These are phyloP conservation scores for Globisporangium radiosum DNA, from an alignment of 352 stramenopile species.

Conservation along the genomic window DNA sequence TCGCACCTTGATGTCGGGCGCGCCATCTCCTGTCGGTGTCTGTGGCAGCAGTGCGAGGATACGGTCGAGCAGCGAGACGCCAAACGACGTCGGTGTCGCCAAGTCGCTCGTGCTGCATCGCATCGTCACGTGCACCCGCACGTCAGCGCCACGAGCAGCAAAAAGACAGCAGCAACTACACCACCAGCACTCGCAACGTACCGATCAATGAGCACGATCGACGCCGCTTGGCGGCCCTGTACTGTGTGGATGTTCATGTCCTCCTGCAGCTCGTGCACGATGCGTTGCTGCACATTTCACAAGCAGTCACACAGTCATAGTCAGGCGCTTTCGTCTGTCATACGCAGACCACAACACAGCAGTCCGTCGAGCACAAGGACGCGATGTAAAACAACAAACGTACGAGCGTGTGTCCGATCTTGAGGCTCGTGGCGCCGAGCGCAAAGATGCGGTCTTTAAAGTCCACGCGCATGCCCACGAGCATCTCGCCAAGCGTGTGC, in stretches of 20 bases:
- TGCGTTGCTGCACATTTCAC: slow-evolving; percentile 29
- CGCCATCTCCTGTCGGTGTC: slow-evolving; percentile 15
- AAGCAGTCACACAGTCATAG: too few species aligned
- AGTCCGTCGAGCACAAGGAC: background rate
- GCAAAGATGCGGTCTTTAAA: slow-evolving; percentile 68
- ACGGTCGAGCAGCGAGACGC: slow-evolving; percentile 58
- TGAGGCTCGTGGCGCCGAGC: slow-evolving; percentile 62
- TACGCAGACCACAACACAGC: background rate
- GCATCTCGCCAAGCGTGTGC: slow-evolving; percentile 52
- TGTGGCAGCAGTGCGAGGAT: slow-evolving; percentile 61
- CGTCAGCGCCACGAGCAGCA: too few species aligned
- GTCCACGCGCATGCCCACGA: slow-evolving; percentile 40
- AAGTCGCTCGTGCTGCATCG: slow-evolving; percentile 52
- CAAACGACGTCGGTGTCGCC: slow-evolving; percentile 54
- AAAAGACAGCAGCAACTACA: too few species aligned
- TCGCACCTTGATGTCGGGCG: slow-evolving; percentile 10
- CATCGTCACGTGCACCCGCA: background rate
- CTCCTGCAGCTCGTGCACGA: slow-evolving; percentile 52
- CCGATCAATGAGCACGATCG: slow-evolving; percentile 65
- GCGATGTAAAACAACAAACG: background rate
- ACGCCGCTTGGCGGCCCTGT: slow-evolving; percentile 37
- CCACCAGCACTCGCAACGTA: slow-evolving; percentile 12
- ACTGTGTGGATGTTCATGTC: slow-evolving; percentile 27
- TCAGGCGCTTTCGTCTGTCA: background rate
- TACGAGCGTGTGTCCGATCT: slow-evolving; percentile 74